A percentile compares a stretch with the other conserved stretches of the same genome.
Evolutionary conservation across 306 rosid genomes (phyloP).

Genomic region (Comarum palustre): DNA sequence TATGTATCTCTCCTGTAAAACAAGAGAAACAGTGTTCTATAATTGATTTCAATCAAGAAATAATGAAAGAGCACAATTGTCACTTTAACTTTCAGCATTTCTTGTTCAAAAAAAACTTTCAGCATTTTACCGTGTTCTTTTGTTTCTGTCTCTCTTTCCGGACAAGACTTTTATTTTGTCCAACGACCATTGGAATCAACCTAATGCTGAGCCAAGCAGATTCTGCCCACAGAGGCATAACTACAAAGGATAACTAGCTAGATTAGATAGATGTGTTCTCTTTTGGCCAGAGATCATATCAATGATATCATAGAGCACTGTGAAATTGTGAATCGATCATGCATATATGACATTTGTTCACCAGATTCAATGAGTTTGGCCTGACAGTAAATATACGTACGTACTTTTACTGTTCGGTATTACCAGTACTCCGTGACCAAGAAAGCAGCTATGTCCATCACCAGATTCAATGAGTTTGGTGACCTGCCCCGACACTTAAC

Average conservation of each 20-base stretch:
- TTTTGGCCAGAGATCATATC: background rate
- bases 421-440: background rate
- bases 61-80: background rate
- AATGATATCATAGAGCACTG: background rate
- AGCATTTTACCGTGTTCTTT: background rate
- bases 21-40: background rate
- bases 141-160: background rate
- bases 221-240: background rate
- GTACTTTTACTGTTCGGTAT: background rate
- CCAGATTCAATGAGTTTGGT: background rate
- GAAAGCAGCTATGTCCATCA: background rate
- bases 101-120: no score
- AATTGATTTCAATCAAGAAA: background rate
- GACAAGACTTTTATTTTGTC: background rate
- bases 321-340: background rate
- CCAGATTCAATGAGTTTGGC: no score
- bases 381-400: no score
- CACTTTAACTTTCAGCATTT: background rate
- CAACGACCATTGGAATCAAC: background rate
- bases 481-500: background rate
- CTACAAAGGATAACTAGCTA: background rate
- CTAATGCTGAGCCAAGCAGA: background rate
- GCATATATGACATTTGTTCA: background rate
- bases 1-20: background rate
- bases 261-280: background rate